Conservation (phyloP, 192 early-diverging fungal species). For the Coemansia sp. region DNA sequence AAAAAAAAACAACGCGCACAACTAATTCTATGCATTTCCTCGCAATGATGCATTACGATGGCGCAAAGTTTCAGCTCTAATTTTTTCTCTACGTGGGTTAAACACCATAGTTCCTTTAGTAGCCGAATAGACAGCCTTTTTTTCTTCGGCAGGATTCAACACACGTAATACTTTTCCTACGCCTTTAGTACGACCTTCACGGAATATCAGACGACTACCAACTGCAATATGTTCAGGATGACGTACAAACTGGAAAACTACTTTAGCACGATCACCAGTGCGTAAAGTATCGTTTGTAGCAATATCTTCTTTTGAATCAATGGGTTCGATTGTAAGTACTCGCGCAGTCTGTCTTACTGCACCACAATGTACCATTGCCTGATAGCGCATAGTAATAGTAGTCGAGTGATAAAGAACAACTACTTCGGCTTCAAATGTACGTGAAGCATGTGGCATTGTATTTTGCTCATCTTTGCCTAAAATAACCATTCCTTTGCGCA, state of each 20-base stretch:
- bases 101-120: constrained; percentile 38
- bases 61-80: constrained; percentile 19
- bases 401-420: constrained; percentile 87
- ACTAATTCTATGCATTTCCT: too few relatives aligned
- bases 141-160: constrained; percentile 28
- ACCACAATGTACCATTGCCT: constrained; percentile 94
- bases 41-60: constrained; percentile 2
- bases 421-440: constrained; percentile 90
- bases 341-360: constrained; percentile 82
- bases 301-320: constrained; percentile 24
- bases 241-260: constrained; percentile 78
- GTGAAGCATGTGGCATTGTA: constrained; percentile 23
- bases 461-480: constrained; percentile 18
- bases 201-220: constrained; percentile 66
- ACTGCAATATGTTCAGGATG: constrained; percentile 69
- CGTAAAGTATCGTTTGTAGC: constrained; percentile 60
- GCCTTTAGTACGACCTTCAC: constrained; percentile 85
- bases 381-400: constrained; percentile 85
- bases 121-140: constrained; percentile 4
- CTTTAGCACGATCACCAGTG: constrained; percentile 81
- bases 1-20: background rate
- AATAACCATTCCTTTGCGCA: constrained; percentile 71
- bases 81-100: constrained; percentile 19
- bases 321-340: constrained; percentile 59
- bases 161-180: constrained; percentile 75